A percentile compares a stretch with the other conserved stretches of the same genome.
Conservation (phyloP, 2,329 filamentous ascomycete genomes). For the Fusarium illudens region DNA sequence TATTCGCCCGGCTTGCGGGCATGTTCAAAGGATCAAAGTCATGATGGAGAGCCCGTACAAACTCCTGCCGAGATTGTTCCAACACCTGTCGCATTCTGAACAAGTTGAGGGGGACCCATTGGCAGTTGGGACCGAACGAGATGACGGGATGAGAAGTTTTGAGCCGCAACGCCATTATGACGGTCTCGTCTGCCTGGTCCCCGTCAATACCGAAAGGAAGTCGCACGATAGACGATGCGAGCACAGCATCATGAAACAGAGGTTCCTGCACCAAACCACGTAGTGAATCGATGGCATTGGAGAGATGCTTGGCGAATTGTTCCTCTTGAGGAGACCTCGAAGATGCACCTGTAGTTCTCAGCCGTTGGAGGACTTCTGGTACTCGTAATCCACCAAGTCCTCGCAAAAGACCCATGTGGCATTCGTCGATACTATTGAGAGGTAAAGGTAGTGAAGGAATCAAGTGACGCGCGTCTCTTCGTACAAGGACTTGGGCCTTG, state of each 20-base stretch:
- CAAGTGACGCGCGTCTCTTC: slow-evolving; percentile 62
- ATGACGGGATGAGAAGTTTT: slow-evolving; percentile 68
- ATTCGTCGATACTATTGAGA: slow-evolving; percentile 59
- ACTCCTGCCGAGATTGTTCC: slow-evolving; percentile 65
- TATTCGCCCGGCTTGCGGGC: slow-evolving; percentile 12
- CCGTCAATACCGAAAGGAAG: slow-evolving; percentile 47
- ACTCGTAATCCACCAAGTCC: slow-evolving; percentile 57
- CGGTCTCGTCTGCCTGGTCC: slow-evolving; percentile 10
- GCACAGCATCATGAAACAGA: slow-evolving; percentile 55
- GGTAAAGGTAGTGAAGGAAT: slow-evolving; percentile 67
- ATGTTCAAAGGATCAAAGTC: slow-evolving; percentile 58
- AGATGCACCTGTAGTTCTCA: slow-evolving; percentile 49
- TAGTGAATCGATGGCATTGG: slow-evolving; percentile 51
- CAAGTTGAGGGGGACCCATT: slow-evolving; percentile 68
- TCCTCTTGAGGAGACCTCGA: slow-evolving; percentile 48
- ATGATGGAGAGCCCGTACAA: slow-evolving; percentile 66
- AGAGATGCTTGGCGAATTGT: slow-evolving; percentile 55
- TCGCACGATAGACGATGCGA: slow-evolving; percentile 53
- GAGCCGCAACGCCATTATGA: slow-evolving; percentile 65
- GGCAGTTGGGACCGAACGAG: slow-evolving; percentile 58
- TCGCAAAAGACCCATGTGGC: slow-evolving; percentile 63
- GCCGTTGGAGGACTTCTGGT: slow-evolving; percentile 33
- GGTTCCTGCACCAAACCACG: slow-evolving; percentile 52
- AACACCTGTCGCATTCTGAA: slow-evolving; percentile 72
- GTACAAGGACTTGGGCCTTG: slow-evolving; percentile 72